Conservation (phyloP, 2,329 filamentous ascomycete genomes). For the Hypocreales sp. region DNA sequence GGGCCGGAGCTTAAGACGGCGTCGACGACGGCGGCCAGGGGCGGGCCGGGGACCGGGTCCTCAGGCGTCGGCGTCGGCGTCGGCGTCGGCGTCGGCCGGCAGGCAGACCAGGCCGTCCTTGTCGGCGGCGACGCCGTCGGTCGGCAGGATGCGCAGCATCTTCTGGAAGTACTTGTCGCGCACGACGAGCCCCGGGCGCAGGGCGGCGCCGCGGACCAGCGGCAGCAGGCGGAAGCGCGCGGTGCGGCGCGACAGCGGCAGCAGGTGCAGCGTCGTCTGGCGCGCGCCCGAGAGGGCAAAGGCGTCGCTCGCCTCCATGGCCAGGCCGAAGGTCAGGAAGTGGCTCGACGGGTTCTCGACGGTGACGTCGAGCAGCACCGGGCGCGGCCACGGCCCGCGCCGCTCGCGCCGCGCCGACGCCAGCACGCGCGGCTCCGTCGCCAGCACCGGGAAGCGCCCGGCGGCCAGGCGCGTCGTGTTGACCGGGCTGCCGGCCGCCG, state of each 20-base stretch:
- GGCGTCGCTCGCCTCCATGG: constrained; percentile 81
- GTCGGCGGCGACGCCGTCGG: constrained; percentile 52
- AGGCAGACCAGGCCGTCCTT: constrained; percentile 54
- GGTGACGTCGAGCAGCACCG: constrained; percentile 38
- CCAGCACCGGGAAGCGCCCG: constrained; percentile 66
- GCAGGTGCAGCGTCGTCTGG: constrained; percentile 59
- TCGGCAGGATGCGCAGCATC: constrained; percentile 64
- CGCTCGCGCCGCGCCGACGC: constrained; percentile 33
- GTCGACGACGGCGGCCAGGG: too few species aligned
- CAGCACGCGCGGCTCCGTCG: constrained; percentile 75
- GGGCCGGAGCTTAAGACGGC: too few species aligned
- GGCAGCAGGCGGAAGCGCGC: constrained; percentile 65
- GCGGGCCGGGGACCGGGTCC: too few species aligned
- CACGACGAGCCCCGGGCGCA: constrained; percentile 59
- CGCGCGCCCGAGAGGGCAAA: constrained; percentile 92
- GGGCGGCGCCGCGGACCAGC: constrained; percentile 48
- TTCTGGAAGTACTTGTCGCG: constrained; percentile 91
- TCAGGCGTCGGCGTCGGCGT: too few species aligned
- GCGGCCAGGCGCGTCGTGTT: constrained; percentile 60
- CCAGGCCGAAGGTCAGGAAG: constrained; percentile 82
- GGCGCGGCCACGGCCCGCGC: constrained; percentile 12
- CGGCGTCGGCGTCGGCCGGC: constrained; percentile 16
- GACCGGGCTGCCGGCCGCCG: constrained; percentile 13
- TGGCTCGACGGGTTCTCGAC: constrained; percentile 92
- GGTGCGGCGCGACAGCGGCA: constrained; percentile 63